Conservation (phyloP, 331 rosid genomes). For the Ulmus americana region DNA sequence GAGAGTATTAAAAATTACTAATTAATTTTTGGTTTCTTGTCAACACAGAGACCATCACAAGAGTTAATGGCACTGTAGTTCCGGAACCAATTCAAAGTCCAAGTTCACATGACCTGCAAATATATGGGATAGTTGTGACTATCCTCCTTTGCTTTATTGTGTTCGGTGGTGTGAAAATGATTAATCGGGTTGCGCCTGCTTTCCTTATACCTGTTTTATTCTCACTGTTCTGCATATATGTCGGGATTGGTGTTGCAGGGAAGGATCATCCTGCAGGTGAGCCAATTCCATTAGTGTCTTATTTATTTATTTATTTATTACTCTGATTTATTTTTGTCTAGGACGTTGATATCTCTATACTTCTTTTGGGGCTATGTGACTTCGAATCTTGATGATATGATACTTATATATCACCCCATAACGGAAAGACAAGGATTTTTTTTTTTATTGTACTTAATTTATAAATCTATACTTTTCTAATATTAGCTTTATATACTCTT, state of each 20-base stretch:
- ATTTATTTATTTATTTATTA: neutral
- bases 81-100: conserved; percentile 58
- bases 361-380: too few relatives aligned
- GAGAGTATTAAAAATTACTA: too few relatives aligned
- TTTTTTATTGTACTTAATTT: too few relatives aligned
- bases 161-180: conserved; percentile 97
- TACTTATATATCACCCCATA: neutral
- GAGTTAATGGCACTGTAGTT: conserved; percentile 60
- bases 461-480: too few relatives aligned
- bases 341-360: neutral
- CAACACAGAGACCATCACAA: conserved; percentile 64
- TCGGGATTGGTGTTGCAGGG: conserved; percentile 66
- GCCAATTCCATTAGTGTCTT: conserved; percentile 6
- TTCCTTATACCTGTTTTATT: conserved; percentile 85
- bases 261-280: conserved; percentile 70
- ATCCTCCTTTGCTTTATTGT: conserved; percentile 85
- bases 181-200: conserved; percentile 98
- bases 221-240: conserved; percentile 67
- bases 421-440: too few relatives aligned
- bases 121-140: conserved; percentile 89
- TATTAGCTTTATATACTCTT: too few relatives aligned
- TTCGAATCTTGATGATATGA: neutral
- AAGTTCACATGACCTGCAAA: conserved; percentile 88
- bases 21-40: conserved; percentile 12
- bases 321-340: neutral